Percentiles rank a stretch among this genome's conserved stretches.
Conservation (phyloP, 2,329 filamentous ascomycete species). For the Dothistroma pini region DNA sequence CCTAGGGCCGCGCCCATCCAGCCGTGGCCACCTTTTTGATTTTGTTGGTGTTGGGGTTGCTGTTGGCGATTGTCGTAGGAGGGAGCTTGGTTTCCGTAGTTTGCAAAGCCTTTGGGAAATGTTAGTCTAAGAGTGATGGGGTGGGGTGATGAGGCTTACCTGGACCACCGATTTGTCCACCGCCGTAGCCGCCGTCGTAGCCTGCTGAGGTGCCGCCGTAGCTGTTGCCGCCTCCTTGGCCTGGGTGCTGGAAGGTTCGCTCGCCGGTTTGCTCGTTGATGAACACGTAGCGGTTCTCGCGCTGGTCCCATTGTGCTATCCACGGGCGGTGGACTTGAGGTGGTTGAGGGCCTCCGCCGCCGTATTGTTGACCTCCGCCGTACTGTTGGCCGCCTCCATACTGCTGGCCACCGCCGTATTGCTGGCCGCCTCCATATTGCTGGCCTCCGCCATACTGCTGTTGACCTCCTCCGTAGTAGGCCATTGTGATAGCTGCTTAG, state of each 20-base stretch:
- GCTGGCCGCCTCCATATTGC: background rate
- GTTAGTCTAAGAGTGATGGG: slow-evolving; percentile 6
- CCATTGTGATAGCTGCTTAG: background rate
- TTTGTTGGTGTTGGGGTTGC: slow-evolving; percentile 18
- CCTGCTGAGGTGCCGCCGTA: slow-evolving; percentile 16
- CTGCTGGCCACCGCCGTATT: background rate
- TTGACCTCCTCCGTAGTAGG: background rate
- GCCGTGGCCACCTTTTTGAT: slow-evolving; percentile 32
- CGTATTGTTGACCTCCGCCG: slow-evolving; percentile 4
- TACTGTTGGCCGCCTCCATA: slow-evolving; percentile 1
- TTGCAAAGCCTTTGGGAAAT: slow-evolving; percentile 10
- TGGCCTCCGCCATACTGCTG: background rate
- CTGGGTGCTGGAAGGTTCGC: slow-evolving; percentile 40
- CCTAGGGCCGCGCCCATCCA: slow-evolving; percentile 40
- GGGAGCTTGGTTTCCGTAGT: slow-evolving; percentile 12
- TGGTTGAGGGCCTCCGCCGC: slow-evolving; percentile 22
- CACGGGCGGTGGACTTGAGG: slow-evolving; percentile 42
- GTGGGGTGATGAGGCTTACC: background rate
- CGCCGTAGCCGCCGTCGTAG: slow-evolving; percentile 26
- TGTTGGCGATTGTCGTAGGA: slow-evolving; percentile 1
- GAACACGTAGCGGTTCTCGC: slow-evolving; percentile 43
- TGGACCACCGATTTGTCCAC: slow-evolving; percentile 24
- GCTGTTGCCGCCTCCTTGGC: slow-evolving; percentile 8
- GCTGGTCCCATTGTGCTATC: slow-evolving; percentile 44
- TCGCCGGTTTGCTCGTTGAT: slow-evolving; percentile 48